Percentiles rank a stretch among this genome's conserved stretches.
Conservation (phyloP, 495 filamentous ascomycete genomes). For the Aspergillus steynii region DNA sequence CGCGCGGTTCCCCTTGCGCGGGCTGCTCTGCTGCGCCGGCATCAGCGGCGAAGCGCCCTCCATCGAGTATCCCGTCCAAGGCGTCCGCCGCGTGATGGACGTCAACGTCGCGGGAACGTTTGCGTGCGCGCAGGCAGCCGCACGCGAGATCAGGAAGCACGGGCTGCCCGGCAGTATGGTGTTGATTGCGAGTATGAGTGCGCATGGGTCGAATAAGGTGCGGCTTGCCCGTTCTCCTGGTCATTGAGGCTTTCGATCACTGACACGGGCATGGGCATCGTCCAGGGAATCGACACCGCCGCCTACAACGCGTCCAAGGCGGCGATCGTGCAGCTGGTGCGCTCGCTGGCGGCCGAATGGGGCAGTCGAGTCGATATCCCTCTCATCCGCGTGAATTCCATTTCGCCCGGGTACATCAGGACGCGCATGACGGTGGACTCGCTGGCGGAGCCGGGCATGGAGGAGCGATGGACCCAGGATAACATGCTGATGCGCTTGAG, state of each 20-base stretch:
- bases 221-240: too few relatives aligned
- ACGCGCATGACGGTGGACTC: constrained; percentile 24
- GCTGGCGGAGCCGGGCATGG: constrained; percentile 38
- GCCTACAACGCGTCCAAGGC: constrained; percentile 66
- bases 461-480: constrained; percentile 73
- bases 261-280: too few relatives aligned
- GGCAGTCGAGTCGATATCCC: constrained; percentile 22
- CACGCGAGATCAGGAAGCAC: constrained; percentile 58
- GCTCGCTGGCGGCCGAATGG: constrained; percentile 68
- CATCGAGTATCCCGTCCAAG: constrained; percentile 56
- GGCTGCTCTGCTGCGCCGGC: constrained; percentile 76
- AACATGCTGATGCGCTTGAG: constrained; percentile 62
- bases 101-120: constrained; percentile 69
- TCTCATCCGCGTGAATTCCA: constrained; percentile 34
- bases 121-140: constrained; percentile 65
- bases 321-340: constrained; percentile 57
- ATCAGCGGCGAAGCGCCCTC: constrained; percentile 61
- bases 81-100: constrained; percentile 50
- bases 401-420: constrained; percentile 39
- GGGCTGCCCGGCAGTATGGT: constrained; percentile 57
- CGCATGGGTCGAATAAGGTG: constrained; percentile 63
- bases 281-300: constrained; percentile 45
- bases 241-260: too few relatives aligned
- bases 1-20: constrained; percentile 56
- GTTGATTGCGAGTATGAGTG: constrained; percentile 74